Evolutionary conservation across 2,329 filamentous ascomycete genomes (phyloP), one percentile per base, ranked within the genome.

Genomic region (Myriangium duriaei): DNA sequence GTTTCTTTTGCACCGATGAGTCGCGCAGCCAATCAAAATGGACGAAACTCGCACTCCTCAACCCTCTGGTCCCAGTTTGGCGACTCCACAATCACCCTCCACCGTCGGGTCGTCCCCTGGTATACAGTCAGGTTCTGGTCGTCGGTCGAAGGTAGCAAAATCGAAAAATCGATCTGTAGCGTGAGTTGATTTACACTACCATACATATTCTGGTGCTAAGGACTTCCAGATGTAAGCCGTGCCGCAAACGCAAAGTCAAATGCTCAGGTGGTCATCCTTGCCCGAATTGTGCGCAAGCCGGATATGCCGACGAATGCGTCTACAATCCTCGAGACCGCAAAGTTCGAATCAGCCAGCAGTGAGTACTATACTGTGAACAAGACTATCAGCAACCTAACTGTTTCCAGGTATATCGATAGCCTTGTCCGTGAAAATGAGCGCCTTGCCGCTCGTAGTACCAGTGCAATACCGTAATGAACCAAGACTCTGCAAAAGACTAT

Each of bases 181-280:
- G n/a, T n/a, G n/a, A n/a, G n/a, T n/a, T n/a, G n/a, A n/a, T n/a
- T n/a, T n/a, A n/a, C n/a, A n/a, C n/a, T n/a, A n/a, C n/a, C n/a
- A n/a, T n/a, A n/a, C n/a, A n/a, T n/a, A n/a, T n/a, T n/a, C n/a
- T n/a, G n/a, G n/a, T n/a, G n/a, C n/a, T n/a, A n/a, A n/a, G n/a
- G n/a, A n/a, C 11, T 3, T 21, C 26, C 21, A 45, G 42, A 30
- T 45, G 42, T 32, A 32, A 38, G 4, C 40, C 39, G 3, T 45
- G 42, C 11, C 42, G 40, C 26, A 31, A 37, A 4, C 32, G 49
- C 26, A 58, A 59, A 36, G 47, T 57, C 24, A 57, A 55, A 44
- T 60, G 55, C 40, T 51, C 51, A n/a, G 54, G 54, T 5, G 55
- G 49, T 2, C 45, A 47, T 4, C 56, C 56, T n/a, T 59, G 56